Percentiles rank a stretch among this genome's conserved stretches.
Evolutionary conservation across 768 basidiomycete genomes (phyloP).

Genomic region (Gloeophyllum trabeum): DNA sequence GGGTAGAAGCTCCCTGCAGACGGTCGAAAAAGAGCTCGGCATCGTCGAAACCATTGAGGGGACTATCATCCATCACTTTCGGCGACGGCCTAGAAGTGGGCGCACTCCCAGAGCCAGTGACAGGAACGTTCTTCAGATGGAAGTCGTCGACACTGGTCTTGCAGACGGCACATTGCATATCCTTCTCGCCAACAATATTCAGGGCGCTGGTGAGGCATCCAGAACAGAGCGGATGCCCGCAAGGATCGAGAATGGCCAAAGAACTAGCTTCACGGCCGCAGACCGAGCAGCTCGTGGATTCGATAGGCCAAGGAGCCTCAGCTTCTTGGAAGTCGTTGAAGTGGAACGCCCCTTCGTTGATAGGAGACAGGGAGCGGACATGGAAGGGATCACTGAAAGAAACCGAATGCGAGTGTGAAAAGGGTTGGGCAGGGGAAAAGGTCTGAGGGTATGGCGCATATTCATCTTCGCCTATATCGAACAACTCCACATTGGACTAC

Average conservation of each 20-base stretch:
- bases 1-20: constrained; percentile 19
- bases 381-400: constrained; percentile 33
- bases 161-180: constrained; percentile 79
- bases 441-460: constrained; percentile 35
- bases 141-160: constrained; percentile 61
- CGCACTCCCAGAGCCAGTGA: constrained; percentile 2
- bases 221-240: constrained; percentile 67
- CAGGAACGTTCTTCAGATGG: constrained; percentile 17
- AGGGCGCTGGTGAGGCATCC: constrained; percentile 76
- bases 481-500: constrained; percentile 34
- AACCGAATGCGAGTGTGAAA: too few species aligned
- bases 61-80: not conserved
- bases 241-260: constrained; percentile 64
- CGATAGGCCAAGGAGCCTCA: constrained; percentile 7
- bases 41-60: constrained; percentile 5
- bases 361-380: constrained; percentile 10
- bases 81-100: not conserved
- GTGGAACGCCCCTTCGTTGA: constrained; percentile 4
- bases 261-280: constrained; percentile 37
- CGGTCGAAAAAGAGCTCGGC: constrained; percentile 16
- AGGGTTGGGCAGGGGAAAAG: constrained; percentile 11
- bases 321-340: constrained; percentile 5
- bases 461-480: constrained; percentile 68
- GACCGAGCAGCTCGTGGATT: constrained; percentile 43
- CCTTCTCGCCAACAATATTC: constrained; percentile 85